These are phyloP conservation scores for Haemoproteus tartakovskyi DNA, from an alignment of 169 alveolate species.

Conservation along the genomic window DNA sequence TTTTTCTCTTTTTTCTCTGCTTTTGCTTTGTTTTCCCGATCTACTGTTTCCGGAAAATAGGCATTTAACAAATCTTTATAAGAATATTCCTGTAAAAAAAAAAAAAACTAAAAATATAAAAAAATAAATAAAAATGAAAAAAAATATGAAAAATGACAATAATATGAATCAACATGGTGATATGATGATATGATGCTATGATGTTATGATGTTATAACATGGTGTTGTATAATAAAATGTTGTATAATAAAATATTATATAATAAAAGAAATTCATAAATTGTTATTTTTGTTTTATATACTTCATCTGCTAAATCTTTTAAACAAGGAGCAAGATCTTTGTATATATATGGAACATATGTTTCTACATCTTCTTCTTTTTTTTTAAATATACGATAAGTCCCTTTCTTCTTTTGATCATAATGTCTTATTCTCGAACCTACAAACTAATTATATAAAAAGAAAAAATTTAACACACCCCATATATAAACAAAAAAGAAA, in stretches of 20 bases:
- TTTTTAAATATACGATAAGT: slow-evolving; percentile 6
- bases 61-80: slow-evolving; percentile 49
- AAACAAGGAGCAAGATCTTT: slow-evolving; percentile 53
- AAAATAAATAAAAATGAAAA: not conserved
- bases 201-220: too few relatives aligned
- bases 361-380: slow-evolving; percentile 42
- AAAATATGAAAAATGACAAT: not conserved
- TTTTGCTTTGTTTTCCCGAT: slow-evolving; percentile 42
- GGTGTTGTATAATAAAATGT: too few relatives aligned
- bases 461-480: too few relatives aligned
- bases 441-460: too few relatives aligned
- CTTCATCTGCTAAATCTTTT: slow-evolving; percentile 57
- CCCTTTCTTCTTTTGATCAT: slow-evolving; percentile 21
- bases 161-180: not conserved
- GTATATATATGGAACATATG: slow-evolving; percentile 43
- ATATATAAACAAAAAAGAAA: not conserved
- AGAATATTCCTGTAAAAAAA: slow-evolving; percentile 22
- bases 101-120: not conserved
- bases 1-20: slow-evolving; percentile 7
- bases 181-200: too few relatives aligned
- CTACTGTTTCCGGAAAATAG: slow-evolving; percentile 56
- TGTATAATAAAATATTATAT: too few relatives aligned
- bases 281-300: not conserved
- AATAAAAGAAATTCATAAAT: too few relatives aligned
- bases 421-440: too few relatives aligned